Evolutionary conservation across 2,329 filamentous ascomycete genomes (phyloP).

Genomic region (Stylonectria norvegica): DNA sequence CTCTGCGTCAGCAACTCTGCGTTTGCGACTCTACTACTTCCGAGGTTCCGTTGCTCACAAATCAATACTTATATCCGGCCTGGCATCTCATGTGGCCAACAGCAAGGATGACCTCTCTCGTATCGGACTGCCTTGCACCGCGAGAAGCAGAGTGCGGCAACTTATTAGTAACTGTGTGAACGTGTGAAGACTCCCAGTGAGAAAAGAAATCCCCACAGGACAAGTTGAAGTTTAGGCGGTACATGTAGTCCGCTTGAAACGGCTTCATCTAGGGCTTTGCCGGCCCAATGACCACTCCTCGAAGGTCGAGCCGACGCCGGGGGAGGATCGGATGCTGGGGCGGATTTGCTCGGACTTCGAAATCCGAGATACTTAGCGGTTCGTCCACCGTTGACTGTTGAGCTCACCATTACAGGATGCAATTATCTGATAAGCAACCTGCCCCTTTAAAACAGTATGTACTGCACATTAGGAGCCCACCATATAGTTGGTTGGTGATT

Average conservation of each 20-base stretch:
- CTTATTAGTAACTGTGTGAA: conserved; percentile 6
- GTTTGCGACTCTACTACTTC: no score
- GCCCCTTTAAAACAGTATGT: no score
- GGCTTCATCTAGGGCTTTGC: conserved; percentile 15
- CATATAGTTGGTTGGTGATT: no score
- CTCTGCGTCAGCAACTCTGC: no score
- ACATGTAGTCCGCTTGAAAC: conserved; percentile 6
- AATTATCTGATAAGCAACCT: conserved; percentile 17
- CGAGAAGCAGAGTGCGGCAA: no score
- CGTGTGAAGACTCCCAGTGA: conserved; percentile 6
- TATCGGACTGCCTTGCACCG: no score
- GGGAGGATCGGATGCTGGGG: conserved; percentile 18
- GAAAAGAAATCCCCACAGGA: conserved; percentile 24
- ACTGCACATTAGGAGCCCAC: no score
- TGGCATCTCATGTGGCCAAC: no score
- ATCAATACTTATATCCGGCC: no score
- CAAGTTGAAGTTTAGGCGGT: conserved; percentile 6
- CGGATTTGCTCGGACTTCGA: conserved; percentile 20
- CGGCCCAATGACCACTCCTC: conserved; percentile 23
- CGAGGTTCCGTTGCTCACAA: no score
- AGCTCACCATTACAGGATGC: conserved; percentile 4
- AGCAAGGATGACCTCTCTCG: no score
- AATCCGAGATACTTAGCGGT: conserved; percentile 18
- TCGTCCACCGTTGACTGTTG: no score
- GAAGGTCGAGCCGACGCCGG: conserved; percentile 26